Conservation (phyloP, 768 basidiomycete genomes). For the Tricholoma matsutake region DNA sequence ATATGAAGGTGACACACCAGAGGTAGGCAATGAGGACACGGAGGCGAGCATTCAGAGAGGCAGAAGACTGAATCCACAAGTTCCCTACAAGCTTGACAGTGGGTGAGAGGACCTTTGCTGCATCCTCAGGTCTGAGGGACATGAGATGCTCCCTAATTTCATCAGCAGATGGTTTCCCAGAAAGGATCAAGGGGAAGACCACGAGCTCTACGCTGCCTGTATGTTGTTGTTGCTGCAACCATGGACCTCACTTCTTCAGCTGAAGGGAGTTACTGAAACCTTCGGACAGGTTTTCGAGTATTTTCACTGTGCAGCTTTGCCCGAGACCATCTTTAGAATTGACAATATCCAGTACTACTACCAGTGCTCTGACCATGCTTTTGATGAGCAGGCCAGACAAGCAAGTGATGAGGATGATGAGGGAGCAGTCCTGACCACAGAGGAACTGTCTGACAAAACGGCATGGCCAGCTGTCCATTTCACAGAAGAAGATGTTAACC, state of each 20-base stretch:
- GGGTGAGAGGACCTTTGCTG: neutral
- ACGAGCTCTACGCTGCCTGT: constrained; percentile 24
- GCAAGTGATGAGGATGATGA: neutral
- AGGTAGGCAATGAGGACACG: no score
- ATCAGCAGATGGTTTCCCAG: constrained; percentile 31
- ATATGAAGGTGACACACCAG: constrained; percentile 15
- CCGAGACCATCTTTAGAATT: constrained; percentile 8
- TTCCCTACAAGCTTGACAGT: neutral
- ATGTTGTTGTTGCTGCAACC: constrained; percentile 35
- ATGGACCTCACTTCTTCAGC: constrained; percentile 25
- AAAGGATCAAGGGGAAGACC: constrained; percentile 12
- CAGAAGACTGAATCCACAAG: neutral
- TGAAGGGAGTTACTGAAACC: constrained; percentile 10
- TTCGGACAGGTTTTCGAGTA: constrained; percentile 21
- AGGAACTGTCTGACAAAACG: neutral
- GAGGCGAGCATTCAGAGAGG: neutral
- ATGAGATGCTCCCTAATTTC: constrained; percentile 34
- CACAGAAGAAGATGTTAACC: neutral
- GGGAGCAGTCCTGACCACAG: neutral
- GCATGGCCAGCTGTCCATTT: neutral
- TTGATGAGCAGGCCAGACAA: neutral
- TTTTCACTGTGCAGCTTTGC: constrained; percentile 10
- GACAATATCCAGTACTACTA: constrained; percentile 33
- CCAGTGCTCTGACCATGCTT: constrained; percentile 18
- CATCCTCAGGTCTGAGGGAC: constrained; percentile 8